These are phyloP conservation scores for Alternaria metachromatica DNA, from an alignment of 2,329 filamentous ascomycete species.

Conservation along the genomic window DNA sequence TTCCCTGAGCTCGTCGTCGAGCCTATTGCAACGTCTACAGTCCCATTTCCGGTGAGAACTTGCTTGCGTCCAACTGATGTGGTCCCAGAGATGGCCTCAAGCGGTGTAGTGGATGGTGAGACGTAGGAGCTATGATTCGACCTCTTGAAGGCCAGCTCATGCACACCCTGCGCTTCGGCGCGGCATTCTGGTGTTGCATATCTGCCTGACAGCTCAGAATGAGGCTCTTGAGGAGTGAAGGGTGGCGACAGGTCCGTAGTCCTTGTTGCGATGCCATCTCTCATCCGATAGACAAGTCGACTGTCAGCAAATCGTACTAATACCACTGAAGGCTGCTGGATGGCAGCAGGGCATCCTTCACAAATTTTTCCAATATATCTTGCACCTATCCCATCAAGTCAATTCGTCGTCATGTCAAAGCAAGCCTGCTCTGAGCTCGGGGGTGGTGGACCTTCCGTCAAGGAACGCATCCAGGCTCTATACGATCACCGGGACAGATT, in stretches of 20 bases:
- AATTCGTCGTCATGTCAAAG: background rate
- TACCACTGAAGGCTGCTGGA: background rate
- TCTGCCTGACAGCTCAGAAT: background rate
- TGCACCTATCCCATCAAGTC: background rate
- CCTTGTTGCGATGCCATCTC: background rate
- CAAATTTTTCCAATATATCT: too few species aligned
- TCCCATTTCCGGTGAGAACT: constrained; percentile 1
- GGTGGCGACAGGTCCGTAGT: background rate
- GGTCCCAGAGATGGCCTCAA: constrained; percentile 3
- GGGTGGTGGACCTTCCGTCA: background rate
- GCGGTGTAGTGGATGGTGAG: background rate
- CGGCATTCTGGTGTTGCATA: background rate
- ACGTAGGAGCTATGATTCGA: background rate
- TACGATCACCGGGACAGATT: background rate
- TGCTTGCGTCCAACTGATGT: too few species aligned
- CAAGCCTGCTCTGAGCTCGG: background rate
- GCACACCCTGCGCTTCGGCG: background rate
- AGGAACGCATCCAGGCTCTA: background rate
- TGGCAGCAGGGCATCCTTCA: background rate
- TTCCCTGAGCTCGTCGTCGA: background rate
- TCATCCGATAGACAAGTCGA: background rate
- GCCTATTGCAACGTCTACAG: background rate
- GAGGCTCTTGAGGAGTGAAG: background rate
- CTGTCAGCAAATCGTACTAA: background rate
- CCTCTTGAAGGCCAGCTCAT: background rate